A percentile compares a stretch with the other conserved stretches of the same genome.
Conservation (phyloP, 2,329 filamentous ascomycete species). For the Aspergillus sp. region DNA sequence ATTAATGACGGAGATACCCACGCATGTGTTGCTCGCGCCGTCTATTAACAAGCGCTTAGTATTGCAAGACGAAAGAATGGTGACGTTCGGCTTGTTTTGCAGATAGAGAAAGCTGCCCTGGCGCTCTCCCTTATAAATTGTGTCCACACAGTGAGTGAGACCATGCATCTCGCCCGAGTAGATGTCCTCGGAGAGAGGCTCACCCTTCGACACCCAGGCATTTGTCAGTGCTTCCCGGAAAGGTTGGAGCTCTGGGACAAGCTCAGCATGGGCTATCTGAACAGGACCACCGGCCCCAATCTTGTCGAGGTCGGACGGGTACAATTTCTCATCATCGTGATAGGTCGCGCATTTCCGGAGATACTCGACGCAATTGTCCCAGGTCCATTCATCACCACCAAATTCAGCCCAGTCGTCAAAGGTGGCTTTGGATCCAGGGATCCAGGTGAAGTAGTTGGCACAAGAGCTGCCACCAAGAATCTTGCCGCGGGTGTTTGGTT, state of each 20-base stretch:
- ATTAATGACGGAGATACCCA: slow-evolving; percentile 45
- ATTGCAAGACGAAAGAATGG: slow-evolving; percentile 42
- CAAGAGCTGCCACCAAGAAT: slow-evolving; percentile 53
- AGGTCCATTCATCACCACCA: slow-evolving; percentile 49
- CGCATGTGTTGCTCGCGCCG: slow-evolving; percentile 32
- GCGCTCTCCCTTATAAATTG: slow-evolving; percentile 53
- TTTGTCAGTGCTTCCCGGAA: slow-evolving; percentile 42
- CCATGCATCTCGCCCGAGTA: slow-evolving; percentile 51
- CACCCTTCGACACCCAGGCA: slow-evolving; percentile 50
- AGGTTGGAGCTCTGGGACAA: slow-evolving; percentile 46
- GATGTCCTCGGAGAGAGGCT: slow-evolving; percentile 48
- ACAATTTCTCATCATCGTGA: slow-evolving; percentile 48
- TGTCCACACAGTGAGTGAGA: slow-evolving; percentile 48
- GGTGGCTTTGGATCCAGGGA: slow-evolving; percentile 51
- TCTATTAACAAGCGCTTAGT: slow-evolving; percentile 52
- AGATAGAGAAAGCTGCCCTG: slow-evolving; percentile 49
- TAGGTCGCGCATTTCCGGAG: slow-evolving; percentile 53
- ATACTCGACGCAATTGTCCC: slow-evolving; percentile 46
- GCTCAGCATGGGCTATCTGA: slow-evolving; percentile 48
- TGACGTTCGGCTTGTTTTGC: slow-evolving; percentile 50
- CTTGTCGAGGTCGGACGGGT: slow-evolving; percentile 43
- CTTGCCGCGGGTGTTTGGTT: slow-evolving; percentile 57
- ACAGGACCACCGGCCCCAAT: slow-evolving; percentile 49
- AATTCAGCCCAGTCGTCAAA: slow-evolving; percentile 48
- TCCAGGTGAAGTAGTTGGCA: slow-evolving; percentile 60